These are phyloP conservation scores for Entrophospora sp. DNA, from an alignment of 192 early-diverging fungal genomes.

Conservation along the genomic window DNA sequence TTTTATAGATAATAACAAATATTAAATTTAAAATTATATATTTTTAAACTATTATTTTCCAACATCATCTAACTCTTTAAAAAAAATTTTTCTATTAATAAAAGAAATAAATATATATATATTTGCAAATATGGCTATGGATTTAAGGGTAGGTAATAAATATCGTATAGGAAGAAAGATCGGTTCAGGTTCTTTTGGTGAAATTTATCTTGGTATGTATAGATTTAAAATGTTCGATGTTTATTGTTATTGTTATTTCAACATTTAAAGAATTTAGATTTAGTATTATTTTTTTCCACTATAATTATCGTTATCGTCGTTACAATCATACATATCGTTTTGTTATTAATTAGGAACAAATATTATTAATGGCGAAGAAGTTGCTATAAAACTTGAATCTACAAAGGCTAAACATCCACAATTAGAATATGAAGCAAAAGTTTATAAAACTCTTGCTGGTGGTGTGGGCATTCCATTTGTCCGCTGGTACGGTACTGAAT, in stretches of 20 bases:
- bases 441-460: slow-evolving; percentile 90
- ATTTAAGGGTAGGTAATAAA: slow-evolving; percentile 87
- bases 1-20: no score
- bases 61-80: no score
- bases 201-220: slow-evolving; percentile 83
- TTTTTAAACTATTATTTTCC: no score
- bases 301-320: no score
- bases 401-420: slow-evolving; percentile 93
- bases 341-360: slow-evolving; percentile 28
- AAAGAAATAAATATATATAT: no score
- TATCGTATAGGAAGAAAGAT: slow-evolving; percentile 93
- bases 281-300: no score
- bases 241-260: no score
- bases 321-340: no score
- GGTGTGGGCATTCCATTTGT: slow-evolving; percentile 88
- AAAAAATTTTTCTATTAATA: no score
- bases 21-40: no score
- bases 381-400: slow-evolving; percentile 96
- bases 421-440: slow-evolving; percentile 93
- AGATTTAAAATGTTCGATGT: neutral
- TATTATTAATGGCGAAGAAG: slow-evolving; percentile 75
- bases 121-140: no score
- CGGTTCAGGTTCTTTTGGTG: slow-evolving; percentile 96
- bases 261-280: no score
- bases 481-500: slow-evolving; percentile 74